Conservation (phyloP, 495 filamentous ascomycete species). For the Margaritispora aquatica region DNA sequence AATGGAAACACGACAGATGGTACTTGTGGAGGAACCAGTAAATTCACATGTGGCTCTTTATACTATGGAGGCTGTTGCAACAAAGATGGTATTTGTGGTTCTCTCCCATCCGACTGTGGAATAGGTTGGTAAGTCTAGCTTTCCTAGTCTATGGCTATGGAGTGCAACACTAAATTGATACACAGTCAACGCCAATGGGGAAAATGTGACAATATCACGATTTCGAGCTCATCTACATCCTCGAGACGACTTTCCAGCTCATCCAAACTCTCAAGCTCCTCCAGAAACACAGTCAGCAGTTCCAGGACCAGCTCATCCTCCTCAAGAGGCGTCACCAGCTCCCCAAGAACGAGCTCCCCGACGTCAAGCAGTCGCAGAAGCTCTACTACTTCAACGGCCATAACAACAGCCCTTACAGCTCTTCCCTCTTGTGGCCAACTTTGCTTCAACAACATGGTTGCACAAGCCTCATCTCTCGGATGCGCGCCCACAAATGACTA, state of each 20-base stretch:
- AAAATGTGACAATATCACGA: not conserved
- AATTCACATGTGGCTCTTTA: constrained; percentile 4
- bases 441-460: constrained; percentile 68
- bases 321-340: too few species aligned
- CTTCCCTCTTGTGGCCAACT: constrained; percentile 30
- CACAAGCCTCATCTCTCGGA: constrained; percentile 48
- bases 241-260: not conserved
- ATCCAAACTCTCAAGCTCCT: not conserved
- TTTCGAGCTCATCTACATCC: not conserved
- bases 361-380: not conserved
- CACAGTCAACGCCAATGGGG: not conserved
- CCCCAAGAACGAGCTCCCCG: not conserved
- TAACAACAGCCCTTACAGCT: not conserved
- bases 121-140: constrained; percentile 9
- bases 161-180: not conserved
- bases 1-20: constrained; percentile 14
- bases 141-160: not conserved
- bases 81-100: constrained; percentile 9
- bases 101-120: constrained; percentile 8
- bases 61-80: constrained; percentile 11
- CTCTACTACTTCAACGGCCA: not conserved
- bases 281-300: not conserved
- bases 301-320: not conserved
- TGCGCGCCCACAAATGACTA: constrained; percentile 49
- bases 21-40: constrained; percentile 5